phyloP scores from a whole-genome alignment of 768 basidiomycete species.

The Chalciporus sphaerocephalus region DNA sequence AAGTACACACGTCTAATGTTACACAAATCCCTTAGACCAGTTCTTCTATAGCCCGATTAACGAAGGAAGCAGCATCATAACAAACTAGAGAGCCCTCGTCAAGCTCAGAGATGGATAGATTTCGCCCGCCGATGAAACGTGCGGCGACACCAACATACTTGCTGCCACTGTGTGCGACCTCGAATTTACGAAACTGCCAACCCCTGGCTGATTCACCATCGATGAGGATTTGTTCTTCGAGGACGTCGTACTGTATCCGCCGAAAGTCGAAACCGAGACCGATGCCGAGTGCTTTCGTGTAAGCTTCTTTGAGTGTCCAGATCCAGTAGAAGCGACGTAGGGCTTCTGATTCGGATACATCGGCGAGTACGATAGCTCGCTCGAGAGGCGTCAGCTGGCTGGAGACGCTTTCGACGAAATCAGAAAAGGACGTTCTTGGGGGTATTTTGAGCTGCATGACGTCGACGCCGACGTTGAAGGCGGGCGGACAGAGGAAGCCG shows the following conservation, averaged over 20 bases:
- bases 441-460: slow-evolving; percentile 76
- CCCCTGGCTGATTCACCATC: slow-evolving; percentile 54
- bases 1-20: slow-evolving; percentile 16
- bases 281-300: slow-evolving; percentile 81
- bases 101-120: slow-evolving; percentile 28
- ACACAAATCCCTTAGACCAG: slow-evolving; percentile 25
- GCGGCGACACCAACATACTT: slow-evolving; percentile 67
- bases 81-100: slow-evolving; percentile 40
- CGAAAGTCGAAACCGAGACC: slow-evolving; percentile 81
- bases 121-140: slow-evolving; percentile 47
- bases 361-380: slow-evolving; percentile 30
- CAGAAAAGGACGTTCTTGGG: slow-evolving; percentile 47
- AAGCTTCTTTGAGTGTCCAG: slow-evolving; percentile 91
- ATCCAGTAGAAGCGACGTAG: slow-evolving; percentile 71
- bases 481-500: slow-evolving; percentile 51
- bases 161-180: slow-evolving; percentile 43
- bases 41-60: slow-evolving; percentile 43
- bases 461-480: slow-evolving; percentile 63
- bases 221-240: slow-evolving; percentile 47
- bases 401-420: slow-evolving; percentile 59
- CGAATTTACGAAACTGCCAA: slow-evolving; percentile 68
- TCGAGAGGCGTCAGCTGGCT: slow-evolving; percentile 53
- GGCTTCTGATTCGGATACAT: slow-evolving; percentile 44
- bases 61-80: slow-evolving; percentile 46
- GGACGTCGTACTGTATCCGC: slow-evolving; percentile 67